These are phyloP conservation scores for Passiflora organensis DNA, from an alignment of 345 rosid genomes.

Conservation along the genomic window DNA sequence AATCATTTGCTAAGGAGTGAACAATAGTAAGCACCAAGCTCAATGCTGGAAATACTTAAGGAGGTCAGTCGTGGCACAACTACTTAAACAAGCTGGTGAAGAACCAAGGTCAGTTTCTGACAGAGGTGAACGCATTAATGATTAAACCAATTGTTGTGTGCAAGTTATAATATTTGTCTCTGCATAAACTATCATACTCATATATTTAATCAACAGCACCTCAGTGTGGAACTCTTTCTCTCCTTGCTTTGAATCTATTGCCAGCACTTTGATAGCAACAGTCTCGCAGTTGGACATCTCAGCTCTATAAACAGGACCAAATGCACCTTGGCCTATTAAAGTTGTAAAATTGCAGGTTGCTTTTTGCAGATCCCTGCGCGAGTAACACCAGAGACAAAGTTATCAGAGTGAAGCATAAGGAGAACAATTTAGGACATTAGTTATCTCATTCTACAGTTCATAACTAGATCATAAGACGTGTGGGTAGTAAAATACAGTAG, in stretches of 20 bases:
- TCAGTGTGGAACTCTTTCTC: constrained; percentile 96
- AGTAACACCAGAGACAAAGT: constrained; percentile 2
- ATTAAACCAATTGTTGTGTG: not conserved
- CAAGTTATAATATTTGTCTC: not conserved
- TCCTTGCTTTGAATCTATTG: constrained; percentile 96
- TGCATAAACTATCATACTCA: too few relatives aligned
- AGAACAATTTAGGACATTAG: too few relatives aligned
- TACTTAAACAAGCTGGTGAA: not conserved
- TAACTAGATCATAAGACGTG: too few relatives aligned
- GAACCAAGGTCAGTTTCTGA: constrained; percentile 2
- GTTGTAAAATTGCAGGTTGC: constrained; percentile 90
- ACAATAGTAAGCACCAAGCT: too few relatives aligned
- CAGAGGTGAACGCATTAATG: not conserved
- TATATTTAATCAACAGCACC: constrained; percentile 40
- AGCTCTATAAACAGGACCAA: constrained; percentile 99
- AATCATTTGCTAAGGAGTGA: too few relatives aligned
- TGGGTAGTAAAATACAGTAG: too few relatives aligned
- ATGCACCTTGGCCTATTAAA: constrained; percentile 90
- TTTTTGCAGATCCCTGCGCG: constrained; percentile 87
- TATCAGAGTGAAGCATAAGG: too few relatives aligned
- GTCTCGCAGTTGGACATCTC: constrained; percentile 85
- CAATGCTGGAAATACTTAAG: too few relatives aligned
- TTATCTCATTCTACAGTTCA: too few relatives aligned
- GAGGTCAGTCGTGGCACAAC: not conserved
- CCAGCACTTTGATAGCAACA: constrained; percentile 93